phyloP scores from a whole-genome alignment of 768 basidiomycete species.

The Lentinula aciculospora region DNA sequence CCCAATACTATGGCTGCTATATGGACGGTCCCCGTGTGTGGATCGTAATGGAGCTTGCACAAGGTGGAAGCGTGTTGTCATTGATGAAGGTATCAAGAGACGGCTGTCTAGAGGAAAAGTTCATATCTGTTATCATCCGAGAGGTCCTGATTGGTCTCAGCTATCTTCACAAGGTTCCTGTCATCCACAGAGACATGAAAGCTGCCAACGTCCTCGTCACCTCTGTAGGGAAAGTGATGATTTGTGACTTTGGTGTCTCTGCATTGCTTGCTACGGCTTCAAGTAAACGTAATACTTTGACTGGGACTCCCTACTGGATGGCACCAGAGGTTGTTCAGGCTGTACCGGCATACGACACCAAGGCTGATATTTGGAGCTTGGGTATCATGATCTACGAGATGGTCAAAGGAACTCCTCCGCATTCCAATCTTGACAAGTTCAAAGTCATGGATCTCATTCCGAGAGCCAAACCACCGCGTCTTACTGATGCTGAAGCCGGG shows the following conservation, averaged over 20 bases:
- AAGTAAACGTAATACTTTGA: constrained; percentile 93
- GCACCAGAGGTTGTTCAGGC: constrained; percentile 94
- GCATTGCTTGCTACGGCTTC: constrained; percentile 79
- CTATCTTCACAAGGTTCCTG: constrained; percentile 89
- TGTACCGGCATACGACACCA: constrained; percentile 89
- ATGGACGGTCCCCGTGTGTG: constrained; percentile 94
- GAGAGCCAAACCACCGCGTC: constrained; percentile 72
- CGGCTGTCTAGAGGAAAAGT: constrained; percentile 81
- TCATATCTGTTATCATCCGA: constrained; percentile 79
- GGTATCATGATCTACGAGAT: constrained; percentile 97
- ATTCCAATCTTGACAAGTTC: constrained; percentile 81
- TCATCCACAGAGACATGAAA: constrained; percentile 98
- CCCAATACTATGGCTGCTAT: constrained; percentile 94
- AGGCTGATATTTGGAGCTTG: constrained; percentile 97
- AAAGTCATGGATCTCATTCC: constrained; percentile 89
- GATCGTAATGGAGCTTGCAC: constrained; percentile 98
- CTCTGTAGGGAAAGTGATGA: constrained; percentile 82
- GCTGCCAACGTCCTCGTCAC: constrained; percentile 95
- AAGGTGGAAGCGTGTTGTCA: constrained; percentile 89
- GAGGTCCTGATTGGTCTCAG: constrained; percentile 84
- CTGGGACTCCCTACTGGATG: constrained; percentile 99
- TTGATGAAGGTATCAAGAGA: constrained; percentile 84
- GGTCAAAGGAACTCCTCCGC: constrained; percentile 93
- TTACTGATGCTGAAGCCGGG: constrained; percentile 73
- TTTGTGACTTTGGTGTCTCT: constrained; percentile 98